A percentile compares a stretch with the other conserved stretches of the same genome.
Conservation (phyloP, 768 basidiomycete species). For the Pisolithus microcarpus region DNA sequence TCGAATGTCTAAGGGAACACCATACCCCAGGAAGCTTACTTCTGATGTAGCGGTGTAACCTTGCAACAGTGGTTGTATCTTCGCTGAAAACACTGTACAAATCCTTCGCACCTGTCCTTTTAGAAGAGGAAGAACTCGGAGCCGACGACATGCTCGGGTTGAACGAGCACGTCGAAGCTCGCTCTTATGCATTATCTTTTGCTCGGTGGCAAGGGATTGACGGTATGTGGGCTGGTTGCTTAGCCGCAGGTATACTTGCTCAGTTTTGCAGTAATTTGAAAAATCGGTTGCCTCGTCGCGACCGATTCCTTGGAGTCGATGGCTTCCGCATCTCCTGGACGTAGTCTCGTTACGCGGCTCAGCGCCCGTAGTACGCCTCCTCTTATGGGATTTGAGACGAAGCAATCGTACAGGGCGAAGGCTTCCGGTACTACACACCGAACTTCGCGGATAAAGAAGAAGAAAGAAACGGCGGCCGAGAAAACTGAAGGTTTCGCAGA, state of each 20-base stretch:
- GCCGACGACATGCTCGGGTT: constrained; percentile 1
- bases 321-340: not conserved
- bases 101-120: constrained; percentile 7
- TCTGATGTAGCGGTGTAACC: constrained; percentile 5
- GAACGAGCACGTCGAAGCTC: constrained; percentile 25
- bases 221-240: constrained; percentile 5
- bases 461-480: not conserved
- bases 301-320: not conserved
- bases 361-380: not conserved
- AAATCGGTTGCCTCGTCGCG: not conserved
- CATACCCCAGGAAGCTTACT: constrained; percentile 16
- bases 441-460: not conserved
- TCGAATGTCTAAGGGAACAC: constrained; percentile 13
- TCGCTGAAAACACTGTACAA: constrained; percentile 14
- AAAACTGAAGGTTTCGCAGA: not conserved
- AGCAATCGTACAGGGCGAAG: not conserved
- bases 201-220: constrained; percentile 33
- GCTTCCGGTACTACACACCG: not conserved
- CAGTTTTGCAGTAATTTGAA: constrained; percentile 1
- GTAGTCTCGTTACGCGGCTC: not conserved
- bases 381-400: not conserved
- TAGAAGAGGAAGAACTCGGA: not conserved
- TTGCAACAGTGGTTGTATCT: constrained; percentile 5
- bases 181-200: constrained; percentile 37
- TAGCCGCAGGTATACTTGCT: not conserved